Evolutionary conservation across 129 eudicot species (phyloP), one percentile per base, ranked within the genome.

Genomic region (Lactuca saligna): DNA sequence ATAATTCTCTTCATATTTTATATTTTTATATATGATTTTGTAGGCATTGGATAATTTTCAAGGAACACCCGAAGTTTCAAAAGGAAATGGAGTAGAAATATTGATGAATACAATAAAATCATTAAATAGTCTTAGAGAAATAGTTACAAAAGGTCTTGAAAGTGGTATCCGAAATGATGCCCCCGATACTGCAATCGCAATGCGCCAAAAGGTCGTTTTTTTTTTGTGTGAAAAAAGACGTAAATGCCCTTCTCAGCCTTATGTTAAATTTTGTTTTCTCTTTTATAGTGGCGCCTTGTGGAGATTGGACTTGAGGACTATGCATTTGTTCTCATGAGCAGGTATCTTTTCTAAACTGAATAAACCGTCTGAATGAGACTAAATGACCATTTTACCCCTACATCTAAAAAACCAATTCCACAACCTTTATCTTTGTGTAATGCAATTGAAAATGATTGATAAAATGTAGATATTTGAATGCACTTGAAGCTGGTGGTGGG

Each of bases 241-340:
- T 46, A 46, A 46, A 46, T 46, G 51, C n/a, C 51, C 51, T 46
- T 8, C 72, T 79, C 15, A 74, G 29, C 42, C 54, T 67, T 64
- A 8, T 34, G 39, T 34, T 8, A 59, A 60, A 61, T 49, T 9
- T 57, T 34, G 17, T 67, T 63, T 73, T 57, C 51, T 20, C 14
- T 13, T 69, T 54, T 69, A 62, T 88, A 93, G 98, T 93, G 98
- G 98, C 96, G 98, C 63, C 96, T 93, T 53, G 86, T 87, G 75
- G 98, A 93, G 77, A 89, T 93, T 81, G 98, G 96, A 76, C 89
- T 93, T 17, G 98, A 93, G 82, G 96, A 93, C 79, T 93, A 93
- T 77, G 87, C 96, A 38, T 93, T 93, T 81, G 89, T 93, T 75
- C 95, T 93, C 62, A 63, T 93, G 78, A 93, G 98, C 91, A 89